Conservation (phyloP, 1,284 basidiomycete species). For the Cutaneotrichosporon cavernicola region DNA sequence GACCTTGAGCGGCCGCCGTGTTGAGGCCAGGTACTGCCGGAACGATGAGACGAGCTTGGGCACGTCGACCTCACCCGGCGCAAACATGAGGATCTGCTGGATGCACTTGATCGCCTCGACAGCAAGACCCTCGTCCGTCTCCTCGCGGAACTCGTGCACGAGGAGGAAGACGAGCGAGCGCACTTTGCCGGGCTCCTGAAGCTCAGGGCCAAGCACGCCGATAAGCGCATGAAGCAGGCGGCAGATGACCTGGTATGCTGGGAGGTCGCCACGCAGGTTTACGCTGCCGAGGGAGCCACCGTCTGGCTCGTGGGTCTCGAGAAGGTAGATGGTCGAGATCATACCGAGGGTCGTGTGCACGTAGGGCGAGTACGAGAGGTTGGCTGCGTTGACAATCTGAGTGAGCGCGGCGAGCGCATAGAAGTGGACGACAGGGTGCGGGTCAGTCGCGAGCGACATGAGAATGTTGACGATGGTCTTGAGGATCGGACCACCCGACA, state of each 20-base stretch:
- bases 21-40: constrained; percentile 70
- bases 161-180: constrained; percentile 78
- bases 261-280: constrained; percentile 85
- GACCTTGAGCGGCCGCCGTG: constrained; percentile 78
- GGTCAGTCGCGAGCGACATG: constrained; percentile 92
- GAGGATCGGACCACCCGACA: constrained; percentile 87
- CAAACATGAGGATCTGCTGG: constrained; percentile 96
- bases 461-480: constrained; percentile 96
- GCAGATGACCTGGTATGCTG: constrained; percentile 86
- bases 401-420: constrained; percentile 84
- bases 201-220: constrained; percentile 90
- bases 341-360: constrained; percentile 86
- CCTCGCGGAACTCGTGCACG: constrained; percentile 78
- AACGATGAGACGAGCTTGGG: constrained; percentile 74
- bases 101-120: constrained; percentile 94
- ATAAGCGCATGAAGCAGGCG: constrained; percentile 90
- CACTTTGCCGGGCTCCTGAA: constrained; percentile 82
- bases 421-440: constrained; percentile 94
- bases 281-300: constrained; percentile 80
- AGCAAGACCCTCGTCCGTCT: constrained; percentile 81
- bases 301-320: constrained; percentile 90
- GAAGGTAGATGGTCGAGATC: constrained; percentile 83
- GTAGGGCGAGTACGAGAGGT: constrained; percentile 85
- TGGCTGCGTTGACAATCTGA: constrained; percentile 86
- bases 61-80: constrained; percentile 75